Conservation (phyloP, 495 filamentous ascomycete species). For the Podospora tetraspora region DNA sequence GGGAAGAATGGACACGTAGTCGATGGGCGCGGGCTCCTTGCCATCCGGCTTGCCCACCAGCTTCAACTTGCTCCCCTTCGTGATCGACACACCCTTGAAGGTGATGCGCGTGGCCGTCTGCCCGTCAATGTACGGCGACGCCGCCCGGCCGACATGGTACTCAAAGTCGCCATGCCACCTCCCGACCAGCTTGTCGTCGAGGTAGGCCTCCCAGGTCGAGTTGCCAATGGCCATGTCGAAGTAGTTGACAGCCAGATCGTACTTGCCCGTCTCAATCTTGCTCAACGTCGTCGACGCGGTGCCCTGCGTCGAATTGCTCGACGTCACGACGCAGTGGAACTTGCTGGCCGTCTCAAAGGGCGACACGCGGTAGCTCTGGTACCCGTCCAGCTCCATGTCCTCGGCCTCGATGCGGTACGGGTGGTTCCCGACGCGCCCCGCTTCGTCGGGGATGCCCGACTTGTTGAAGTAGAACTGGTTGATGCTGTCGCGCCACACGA, state of each 20-base stretch:
- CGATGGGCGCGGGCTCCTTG: conserved; percentile 56
- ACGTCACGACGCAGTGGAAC: conserved; percentile 20
- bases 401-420: conserved; percentile 62
- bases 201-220: conserved; percentile 37
- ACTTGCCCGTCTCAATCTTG: conserved; percentile 45
- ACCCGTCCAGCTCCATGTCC: conserved; percentile 53
- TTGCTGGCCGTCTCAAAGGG: conserved; percentile 54
- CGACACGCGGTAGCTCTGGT: conserved; percentile 43
- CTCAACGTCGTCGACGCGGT: conserved; percentile 43
- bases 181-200: conserved; percentile 20
- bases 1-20: conserved; percentile 61
- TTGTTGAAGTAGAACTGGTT: conserved; percentile 55
- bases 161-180: conserved; percentile 55
- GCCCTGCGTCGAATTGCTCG: conserved; percentile 43
- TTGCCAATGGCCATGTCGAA: conserved; percentile 57
- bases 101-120: conserved; percentile 59
- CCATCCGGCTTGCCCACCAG: conserved; percentile 57
- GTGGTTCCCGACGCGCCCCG: conserved; percentile 51
- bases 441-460: conserved; percentile 53
- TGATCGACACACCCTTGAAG: conserved; percentile 47
- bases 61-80: conserved; percentile 52
- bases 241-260: conserved; percentile 62
- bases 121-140: conserved; percentile 54
- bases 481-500: conserved; percentile 66
- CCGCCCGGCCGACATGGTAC: conserved; percentile 50